Percentiles rank a stretch among this genome's conserved stretches.
phyloP scores from a whole-genome alignment of 176 grass and related monocot genomes.

The Aechmea fasciata region DNA sequence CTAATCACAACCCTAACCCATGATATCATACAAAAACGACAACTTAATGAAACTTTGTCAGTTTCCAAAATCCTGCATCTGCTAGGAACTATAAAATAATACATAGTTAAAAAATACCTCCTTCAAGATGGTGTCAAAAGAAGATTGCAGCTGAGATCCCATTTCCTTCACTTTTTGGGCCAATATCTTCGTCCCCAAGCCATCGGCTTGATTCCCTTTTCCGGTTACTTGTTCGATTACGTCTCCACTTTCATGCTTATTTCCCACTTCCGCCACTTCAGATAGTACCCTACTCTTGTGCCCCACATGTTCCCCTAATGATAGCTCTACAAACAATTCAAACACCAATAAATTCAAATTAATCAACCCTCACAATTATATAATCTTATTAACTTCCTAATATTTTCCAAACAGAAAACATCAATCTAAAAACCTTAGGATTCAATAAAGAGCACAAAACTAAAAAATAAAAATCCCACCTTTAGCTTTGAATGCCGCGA shows the following conservation, averaged over 20 bases:
- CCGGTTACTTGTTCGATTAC: conserved; percentile 23
- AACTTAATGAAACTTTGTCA: background rate
- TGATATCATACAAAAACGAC: too few relatives aligned
- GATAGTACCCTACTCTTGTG: conserved; percentile 36
- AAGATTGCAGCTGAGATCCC: background rate
- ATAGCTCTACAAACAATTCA: conserved; percentile 28
- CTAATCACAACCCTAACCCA: too few relatives aligned
- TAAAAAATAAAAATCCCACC: background rate
- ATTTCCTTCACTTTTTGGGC: conserved; percentile 7
- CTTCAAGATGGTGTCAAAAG: too few relatives aligned
- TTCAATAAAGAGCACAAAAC: too few relatives aligned
- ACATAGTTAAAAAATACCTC: too few relatives aligned
- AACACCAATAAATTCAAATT: background rate
- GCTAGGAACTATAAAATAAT: too few relatives aligned
- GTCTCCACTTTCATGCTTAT: background rate
- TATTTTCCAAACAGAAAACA: conserved; percentile 9
- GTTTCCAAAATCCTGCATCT: too few relatives aligned
- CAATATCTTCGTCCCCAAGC: background rate
- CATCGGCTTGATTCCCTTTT: background rate
- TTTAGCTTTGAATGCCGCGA: conserved; percentile 9
- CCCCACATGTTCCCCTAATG: conserved; percentile 2
- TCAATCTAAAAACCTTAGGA: background rate
- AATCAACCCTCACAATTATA: too few relatives aligned
- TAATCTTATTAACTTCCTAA: too few relatives aligned
- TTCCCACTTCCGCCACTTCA: background rate